Conservation (phyloP, 2,329 filamentous ascomycete species). For the Cryphonectria naterciae region DNA sequence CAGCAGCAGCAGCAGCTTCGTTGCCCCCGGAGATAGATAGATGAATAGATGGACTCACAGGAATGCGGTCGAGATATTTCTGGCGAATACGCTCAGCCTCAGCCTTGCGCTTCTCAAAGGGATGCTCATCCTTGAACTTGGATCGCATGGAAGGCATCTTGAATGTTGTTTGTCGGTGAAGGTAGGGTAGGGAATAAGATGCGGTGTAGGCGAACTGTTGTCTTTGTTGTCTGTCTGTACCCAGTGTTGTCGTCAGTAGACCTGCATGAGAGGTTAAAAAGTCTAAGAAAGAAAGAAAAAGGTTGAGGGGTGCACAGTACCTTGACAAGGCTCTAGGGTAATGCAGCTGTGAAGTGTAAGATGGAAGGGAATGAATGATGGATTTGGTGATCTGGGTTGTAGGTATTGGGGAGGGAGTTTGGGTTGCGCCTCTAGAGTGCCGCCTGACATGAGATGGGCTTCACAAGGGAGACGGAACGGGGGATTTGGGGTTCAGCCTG, state of each 20-base stretch:
- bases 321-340: not conserved
- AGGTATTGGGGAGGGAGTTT: not conserved
- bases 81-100: constrained; percentile 99
- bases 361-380: constrained; percentile 3
- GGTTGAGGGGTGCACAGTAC: constrained; percentile 5
- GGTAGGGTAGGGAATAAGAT: constrained; percentile 14
- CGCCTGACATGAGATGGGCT: constrained; percentile 15
- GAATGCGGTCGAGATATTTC: constrained; percentile 98
- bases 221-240: constrained; percentile 6
- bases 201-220: constrained; percentile 24
- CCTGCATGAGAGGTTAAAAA: not conserved
- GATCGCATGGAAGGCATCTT: constrained; percentile 70
- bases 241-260: constrained; percentile 1
- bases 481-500: constrained; percentile 1
- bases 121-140: constrained; percentile 99
- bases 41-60: constrained; percentile 67
- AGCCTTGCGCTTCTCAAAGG: constrained; percentile 99
- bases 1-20: not conserved
- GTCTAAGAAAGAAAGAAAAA: not conserved
- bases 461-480: constrained; percentile 1
- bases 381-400: not conserved
- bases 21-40: not conserved
- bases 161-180: constrained; percentile 24
- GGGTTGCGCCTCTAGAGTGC: constrained; percentile 9
- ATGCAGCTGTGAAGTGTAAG: constrained; percentile 16